Evolutionary conservation across 176 grass and related monocot species (phyloP).

Genomic region (Neostapfia colusana): DNA sequence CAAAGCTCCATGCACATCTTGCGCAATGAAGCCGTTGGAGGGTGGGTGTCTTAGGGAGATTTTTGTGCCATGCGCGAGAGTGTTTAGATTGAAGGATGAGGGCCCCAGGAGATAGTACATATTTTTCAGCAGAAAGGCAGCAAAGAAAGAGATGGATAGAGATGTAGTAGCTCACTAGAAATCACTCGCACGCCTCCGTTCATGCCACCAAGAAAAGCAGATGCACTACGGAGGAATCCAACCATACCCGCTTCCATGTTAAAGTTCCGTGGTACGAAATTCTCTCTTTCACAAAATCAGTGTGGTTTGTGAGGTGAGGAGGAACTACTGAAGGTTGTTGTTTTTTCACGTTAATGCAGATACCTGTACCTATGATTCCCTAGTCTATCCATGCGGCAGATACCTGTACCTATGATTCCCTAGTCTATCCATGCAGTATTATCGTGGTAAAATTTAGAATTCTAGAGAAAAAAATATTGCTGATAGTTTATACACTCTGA

Average conservation of each 20-base stretch:
- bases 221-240: slow-evolving; percentile 51
- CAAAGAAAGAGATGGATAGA: slow-evolving; percentile 49
- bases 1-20: slow-evolving; percentile 34
- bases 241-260: slow-evolving; percentile 37
- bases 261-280: slow-evolving; percentile 49
- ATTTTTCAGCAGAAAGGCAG: slow-evolving; percentile 56
- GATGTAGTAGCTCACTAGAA: slow-evolving; percentile 55
- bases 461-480: too few relatives aligned
- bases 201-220: slow-evolving; percentile 36
- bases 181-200: slow-evolving; percentile 34
- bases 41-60: slow-evolving; percentile 21
- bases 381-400: too few relatives aligned
- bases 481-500: slow-evolving; percentile 21
- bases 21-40: slow-evolving; percentile 18
- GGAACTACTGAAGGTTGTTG: neutral
- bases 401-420: too few relatives aligned
- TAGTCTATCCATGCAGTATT: neutral
- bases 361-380: neutral
- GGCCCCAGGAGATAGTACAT: slow-evolving; percentile 35
- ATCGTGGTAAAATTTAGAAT: neutral
- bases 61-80: slow-evolving; percentile 9
- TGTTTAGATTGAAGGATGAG: slow-evolving; percentile 29
- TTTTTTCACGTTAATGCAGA: slow-evolving; percentile 12
- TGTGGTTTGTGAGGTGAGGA: neutral
- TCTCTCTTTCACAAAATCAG: slow-evolving; percentile 20